Conservation (phyloP, 2,329 filamentous ascomycete species). For the Metarhizium album region DNA sequence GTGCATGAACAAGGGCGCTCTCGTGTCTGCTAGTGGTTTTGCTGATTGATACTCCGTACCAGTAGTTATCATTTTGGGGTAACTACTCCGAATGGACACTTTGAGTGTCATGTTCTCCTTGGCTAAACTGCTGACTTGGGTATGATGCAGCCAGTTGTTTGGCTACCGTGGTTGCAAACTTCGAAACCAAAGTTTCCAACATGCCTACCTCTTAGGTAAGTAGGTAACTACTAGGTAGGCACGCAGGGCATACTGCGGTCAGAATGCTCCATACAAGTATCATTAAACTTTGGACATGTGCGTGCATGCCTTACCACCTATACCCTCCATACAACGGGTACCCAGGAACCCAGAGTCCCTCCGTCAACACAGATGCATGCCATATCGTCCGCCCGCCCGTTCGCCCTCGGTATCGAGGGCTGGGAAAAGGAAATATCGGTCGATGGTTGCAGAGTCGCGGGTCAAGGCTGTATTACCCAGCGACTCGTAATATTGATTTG, state of each 20-base stretch:
- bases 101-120: background rate
- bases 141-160: background rate
- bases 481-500: conserved; percentile 1
- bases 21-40: too few species aligned
- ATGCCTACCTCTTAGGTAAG: too few species aligned
- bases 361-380: background rate
- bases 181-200: too few species aligned
- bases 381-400: background rate
- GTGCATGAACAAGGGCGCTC: background rate
- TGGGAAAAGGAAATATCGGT: background rate
- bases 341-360: background rate
- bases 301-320: too few species aligned
- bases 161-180: background rate
- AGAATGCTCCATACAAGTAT: too few species aligned
- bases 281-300: too few species aligned
- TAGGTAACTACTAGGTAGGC: too few species aligned
- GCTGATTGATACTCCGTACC: too few species aligned
- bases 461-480: conserved; percentile 3
- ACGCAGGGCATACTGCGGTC: too few species aligned
- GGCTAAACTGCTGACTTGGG: background rate
- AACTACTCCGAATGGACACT: background rate
- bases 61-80: too few species aligned
- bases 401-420: conserved; percentile 3
- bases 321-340: too few species aligned
- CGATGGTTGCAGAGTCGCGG: background rate